Percentiles rank a stretch among this genome's conserved stretches.
Conservation (phyloP, 106 monocot genomes). For the Allium fistulosum region DNA sequence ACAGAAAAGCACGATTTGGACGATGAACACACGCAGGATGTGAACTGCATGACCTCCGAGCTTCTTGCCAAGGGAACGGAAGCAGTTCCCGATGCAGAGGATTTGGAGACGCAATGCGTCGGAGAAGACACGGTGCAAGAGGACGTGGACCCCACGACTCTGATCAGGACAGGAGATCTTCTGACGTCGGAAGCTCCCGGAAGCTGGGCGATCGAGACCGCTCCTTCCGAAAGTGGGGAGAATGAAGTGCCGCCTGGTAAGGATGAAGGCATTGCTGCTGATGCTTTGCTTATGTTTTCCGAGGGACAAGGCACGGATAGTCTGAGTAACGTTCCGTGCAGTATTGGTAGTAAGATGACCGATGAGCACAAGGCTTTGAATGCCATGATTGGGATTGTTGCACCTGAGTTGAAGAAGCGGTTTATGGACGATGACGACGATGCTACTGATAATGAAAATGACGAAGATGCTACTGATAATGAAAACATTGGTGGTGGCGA, state of each 20-base stretch:
- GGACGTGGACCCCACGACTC: conserved; percentile 40
- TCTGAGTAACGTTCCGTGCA: conserved; percentile 25
- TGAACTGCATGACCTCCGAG: conserved; percentile 56
- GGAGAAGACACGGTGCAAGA: conserved; percentile 54
- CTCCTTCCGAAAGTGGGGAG: conserved; percentile 64
- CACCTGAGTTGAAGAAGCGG: conserved; percentile 35
- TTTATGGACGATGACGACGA: conserved; percentile 13
- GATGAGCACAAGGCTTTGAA: conserved; percentile 38
- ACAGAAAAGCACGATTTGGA: conserved; percentile 59
- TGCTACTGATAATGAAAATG: conserved; percentile 81
- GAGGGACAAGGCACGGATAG: conserved; percentile 51
- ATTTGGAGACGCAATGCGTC: conserved; percentile 47
- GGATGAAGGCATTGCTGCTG: conserved; percentile 15
- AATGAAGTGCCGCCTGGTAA: conserved; percentile 25
- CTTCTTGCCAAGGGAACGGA: conserved; percentile 30
- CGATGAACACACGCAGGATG: conserved; percentile 56
- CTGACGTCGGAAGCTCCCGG: conserved; percentile 79
- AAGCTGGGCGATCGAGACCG: conserved; percentile 84
- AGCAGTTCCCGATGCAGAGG: conserved; percentile 24
- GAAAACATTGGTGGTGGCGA: conserved; percentile 2
- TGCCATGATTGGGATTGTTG: conserved; percentile 77
- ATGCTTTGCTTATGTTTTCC: conserved; percentile 16
- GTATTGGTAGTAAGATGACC: not conserved
- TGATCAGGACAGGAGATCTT: conserved; percentile 70
- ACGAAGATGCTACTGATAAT: conserved; percentile 33